Conservation (phyloP, 208 protist species). For the Porcisia deanei region DNA sequence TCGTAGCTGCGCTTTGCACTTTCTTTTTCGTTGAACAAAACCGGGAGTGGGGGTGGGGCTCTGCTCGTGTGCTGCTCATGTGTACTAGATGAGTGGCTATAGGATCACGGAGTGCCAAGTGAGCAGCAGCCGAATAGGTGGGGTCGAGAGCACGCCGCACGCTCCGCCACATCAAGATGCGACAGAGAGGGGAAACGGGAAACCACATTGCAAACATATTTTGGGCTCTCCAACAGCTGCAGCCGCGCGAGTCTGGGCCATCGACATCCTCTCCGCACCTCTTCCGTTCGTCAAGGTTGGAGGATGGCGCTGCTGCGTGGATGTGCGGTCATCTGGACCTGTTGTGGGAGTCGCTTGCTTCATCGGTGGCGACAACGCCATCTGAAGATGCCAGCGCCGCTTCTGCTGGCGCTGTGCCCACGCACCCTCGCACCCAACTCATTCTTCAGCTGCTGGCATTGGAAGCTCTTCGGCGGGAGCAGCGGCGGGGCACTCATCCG, state of each 20-base stretch:
- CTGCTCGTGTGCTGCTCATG: slow-evolving; percentile 2
- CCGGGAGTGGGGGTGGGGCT: background rate
- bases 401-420: background rate
- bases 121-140: slow-evolving; percentile 1
- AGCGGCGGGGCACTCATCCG: background rate
- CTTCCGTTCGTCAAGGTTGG: background rate
- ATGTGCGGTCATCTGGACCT: slow-evolving; percentile 28
- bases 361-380: background rate
- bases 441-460: slow-evolving; percentile 19
- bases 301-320: slow-evolving; percentile 24
- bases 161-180: background rate
- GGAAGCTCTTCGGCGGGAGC: background rate
- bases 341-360: slow-evolving; percentile 14
- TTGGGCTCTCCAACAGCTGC: slow-evolving; percentile 9
- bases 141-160: background rate
- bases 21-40: background rate
- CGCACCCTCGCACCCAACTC: slow-evolving; percentile 17
- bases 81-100: background rate
- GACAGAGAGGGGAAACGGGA: background rate
- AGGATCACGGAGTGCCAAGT: background rate
- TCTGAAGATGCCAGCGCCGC: background rate
- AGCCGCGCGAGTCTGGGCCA: background rate
- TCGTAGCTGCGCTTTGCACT: background rate
- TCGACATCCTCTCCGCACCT: background rate
- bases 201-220: slow-evolving; percentile 1